Evolutionary conservation across 106 monocot genomes (phyloP).

Genomic region (Amphibolis antarctica): DNA sequence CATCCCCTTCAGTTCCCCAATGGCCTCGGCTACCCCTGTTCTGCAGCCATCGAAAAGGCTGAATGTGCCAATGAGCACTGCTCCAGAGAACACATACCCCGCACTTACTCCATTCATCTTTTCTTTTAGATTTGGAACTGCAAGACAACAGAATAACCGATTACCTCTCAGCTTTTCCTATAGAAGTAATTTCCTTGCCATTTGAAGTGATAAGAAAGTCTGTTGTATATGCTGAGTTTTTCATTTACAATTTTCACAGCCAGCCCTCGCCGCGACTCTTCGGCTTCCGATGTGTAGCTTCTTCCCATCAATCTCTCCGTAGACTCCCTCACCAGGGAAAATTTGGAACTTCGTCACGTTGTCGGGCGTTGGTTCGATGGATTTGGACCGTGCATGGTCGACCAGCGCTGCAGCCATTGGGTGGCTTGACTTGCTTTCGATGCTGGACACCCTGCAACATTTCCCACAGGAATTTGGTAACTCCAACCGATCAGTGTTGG

Average conservation of each 20-base stretch:
- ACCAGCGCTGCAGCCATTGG: constrained; percentile 86
- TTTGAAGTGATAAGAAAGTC: too few relatives aligned
- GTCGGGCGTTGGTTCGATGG: constrained; percentile 61
- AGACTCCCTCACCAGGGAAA: constrained; percentile 80
- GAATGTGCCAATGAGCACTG: constrained; percentile 40
- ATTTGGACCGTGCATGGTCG: constrained; percentile 54
- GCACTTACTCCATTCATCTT: constrained; percentile 44
- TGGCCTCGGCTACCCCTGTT: constrained; percentile 57
- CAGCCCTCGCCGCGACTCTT: constrained; percentile 61
- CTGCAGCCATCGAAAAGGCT: constrained; percentile 69
- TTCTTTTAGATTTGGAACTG: constrained; percentile 30
- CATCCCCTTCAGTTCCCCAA: constrained; percentile 43
- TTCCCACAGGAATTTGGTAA: background rate
- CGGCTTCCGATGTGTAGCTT: constrained; percentile 65
- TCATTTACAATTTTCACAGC: constrained; percentile 46
- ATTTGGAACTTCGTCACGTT: constrained; percentile 54
- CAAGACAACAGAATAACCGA: background rate
- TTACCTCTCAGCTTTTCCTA: too few relatives aligned
- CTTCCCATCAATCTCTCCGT: constrained; percentile 74
- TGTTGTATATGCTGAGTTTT: too few relatives aligned
- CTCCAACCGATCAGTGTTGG: too few relatives aligned
- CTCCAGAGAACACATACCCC: constrained; percentile 49
- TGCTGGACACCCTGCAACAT: constrained; percentile 66
- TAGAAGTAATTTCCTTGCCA: too few relatives aligned
- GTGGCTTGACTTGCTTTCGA: constrained; percentile 93